phyloP scores from a whole-genome alignment of 768 basidiomycete genomes.

The Tricholoma hemisulphureum region DNA sequence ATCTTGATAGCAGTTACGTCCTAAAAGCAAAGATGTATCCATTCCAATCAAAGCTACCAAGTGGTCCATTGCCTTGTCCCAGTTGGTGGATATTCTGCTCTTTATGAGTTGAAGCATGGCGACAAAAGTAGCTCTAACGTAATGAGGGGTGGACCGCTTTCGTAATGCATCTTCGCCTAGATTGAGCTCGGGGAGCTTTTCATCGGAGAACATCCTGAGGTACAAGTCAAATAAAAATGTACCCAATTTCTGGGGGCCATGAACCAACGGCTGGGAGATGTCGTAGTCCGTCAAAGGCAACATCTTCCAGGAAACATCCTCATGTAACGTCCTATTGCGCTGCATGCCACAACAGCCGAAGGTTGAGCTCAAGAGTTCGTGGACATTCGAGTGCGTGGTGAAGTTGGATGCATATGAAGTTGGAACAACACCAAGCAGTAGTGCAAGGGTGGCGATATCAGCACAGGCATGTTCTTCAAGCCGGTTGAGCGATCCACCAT shows the following conservation, averaged over 20 bases:
- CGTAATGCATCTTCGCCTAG: slow-evolving; percentile 12
- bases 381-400: slow-evolving; percentile 33
- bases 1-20: slow-evolving; percentile 32
- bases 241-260: slow-evolving; percentile 29
- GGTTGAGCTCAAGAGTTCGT: slow-evolving; percentile 26
- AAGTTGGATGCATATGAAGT: slow-evolving; percentile 34
- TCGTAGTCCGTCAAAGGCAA: slow-evolving; percentile 10
- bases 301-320: slow-evolving; percentile 1
- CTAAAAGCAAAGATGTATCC: slow-evolving; percentile 26
- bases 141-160: slow-evolving; percentile 23
- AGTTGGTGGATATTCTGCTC: slow-evolving; percentile 15
- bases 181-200: slow-evolving; percentile 25
- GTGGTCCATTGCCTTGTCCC: slow-evolving; percentile 28
- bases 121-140: slow-evolving; percentile 32
- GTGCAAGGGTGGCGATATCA: slow-evolving; percentile 31
- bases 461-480: slow-evolving; percentile 30
- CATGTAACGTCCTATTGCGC: slow-evolving; percentile 6
- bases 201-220: slow-evolving; percentile 35
- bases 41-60: slow-evolving; percentile 20
- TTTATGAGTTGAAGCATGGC: slow-evolving; percentile 27
- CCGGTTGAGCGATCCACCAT: slow-evolving; percentile 27
- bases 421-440: slow-evolving; percentile 37
- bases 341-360: too few relatives aligned
- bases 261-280: slow-evolving; percentile 30
- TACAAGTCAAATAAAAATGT: slow-evolving; percentile 39